A percentile compares a stretch with the other conserved stretches of the same genome.
These are phyloP conservation scores for Galium porrigens DNA, from an alignment of 305 asterid genomes.

Conservation along the genomic window DNA sequence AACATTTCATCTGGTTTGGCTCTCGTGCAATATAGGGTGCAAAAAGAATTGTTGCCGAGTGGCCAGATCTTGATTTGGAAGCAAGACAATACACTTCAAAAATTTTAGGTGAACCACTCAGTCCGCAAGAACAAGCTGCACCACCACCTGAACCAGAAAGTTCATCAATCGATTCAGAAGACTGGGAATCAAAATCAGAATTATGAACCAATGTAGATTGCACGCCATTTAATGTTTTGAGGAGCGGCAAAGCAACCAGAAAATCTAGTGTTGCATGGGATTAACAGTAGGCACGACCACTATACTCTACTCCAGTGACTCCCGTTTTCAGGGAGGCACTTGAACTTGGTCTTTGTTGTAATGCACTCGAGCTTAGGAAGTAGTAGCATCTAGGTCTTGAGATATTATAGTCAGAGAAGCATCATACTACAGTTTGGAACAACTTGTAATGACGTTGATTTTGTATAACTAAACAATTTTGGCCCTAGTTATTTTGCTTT, in stretches of 20 bases:
- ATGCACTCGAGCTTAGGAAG: not conserved
- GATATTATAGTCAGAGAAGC: not conserved
- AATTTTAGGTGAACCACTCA: constrained; percentile 47
- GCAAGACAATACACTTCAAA: constrained; percentile 70
- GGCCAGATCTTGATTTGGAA: constrained; percentile 93
- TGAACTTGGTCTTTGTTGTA: constrained; percentile 1
- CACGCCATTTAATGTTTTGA: not conserved
- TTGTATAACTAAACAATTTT: constrained; percentile 3
- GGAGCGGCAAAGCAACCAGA: not conserved
- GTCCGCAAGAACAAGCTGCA: constrained; percentile 32
- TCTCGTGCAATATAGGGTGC: constrained; percentile 49
- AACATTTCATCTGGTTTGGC: constrained; percentile 1
- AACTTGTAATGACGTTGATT: not conserved
- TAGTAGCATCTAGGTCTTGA: not conserved
- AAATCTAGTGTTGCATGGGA: not conserved
- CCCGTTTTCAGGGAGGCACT: constrained; percentile 2
- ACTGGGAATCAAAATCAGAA: constrained; percentile 63
- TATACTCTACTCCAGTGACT: not conserved
- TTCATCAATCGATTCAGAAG: constrained; percentile 25
- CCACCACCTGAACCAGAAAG: constrained; percentile 21
- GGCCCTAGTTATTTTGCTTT: not conserved
- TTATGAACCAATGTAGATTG: constrained; percentile 26
- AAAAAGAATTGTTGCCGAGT: constrained; percentile 75
- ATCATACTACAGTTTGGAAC: not conserved
- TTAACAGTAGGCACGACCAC: not conserved